Percentiles rank a stretch among this genome's conserved stretches.
phyloP scores from a whole-genome alignment of 768 basidiomycete species.

The Boletellus ananas region DNA sequence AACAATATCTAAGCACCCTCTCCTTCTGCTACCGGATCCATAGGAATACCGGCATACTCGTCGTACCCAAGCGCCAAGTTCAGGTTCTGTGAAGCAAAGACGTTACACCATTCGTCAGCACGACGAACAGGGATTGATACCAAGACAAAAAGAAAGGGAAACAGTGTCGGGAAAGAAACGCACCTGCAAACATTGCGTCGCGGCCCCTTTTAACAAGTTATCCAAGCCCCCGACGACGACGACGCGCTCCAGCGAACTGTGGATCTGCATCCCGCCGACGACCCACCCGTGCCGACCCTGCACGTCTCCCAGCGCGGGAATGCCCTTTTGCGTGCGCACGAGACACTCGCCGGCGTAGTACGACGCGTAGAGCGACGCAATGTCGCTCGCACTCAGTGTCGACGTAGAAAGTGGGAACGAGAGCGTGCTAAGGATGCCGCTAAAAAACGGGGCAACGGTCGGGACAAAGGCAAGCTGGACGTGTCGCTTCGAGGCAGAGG shows the following conservation, averaged over 20 bases:
- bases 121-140: background rate
- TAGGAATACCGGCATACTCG: constrained; percentile 76
- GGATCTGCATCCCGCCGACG: constrained; percentile 92
- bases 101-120: background rate
- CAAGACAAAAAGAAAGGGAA: background rate
- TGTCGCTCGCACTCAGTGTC: constrained; percentile 65
- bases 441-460: constrained; percentile 89
- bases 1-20: constrained; percentile 5
- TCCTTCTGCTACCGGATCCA: constrained; percentile 3
- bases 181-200: constrained; percentile 97
- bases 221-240: constrained; percentile 96
- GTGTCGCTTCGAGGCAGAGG: constrained; percentile 6
- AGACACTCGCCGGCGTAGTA: constrained; percentile 75
- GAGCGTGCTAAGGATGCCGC: constrained; percentile 86
- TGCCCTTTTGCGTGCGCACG: constrained; percentile 60
- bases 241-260: constrained; percentile 81
- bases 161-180: constrained; percentile 18
- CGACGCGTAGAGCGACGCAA: constrained; percentile 69
- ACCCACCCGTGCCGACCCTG: constrained; percentile 84
- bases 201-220: constrained; percentile 96
- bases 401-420: constrained; percentile 70
- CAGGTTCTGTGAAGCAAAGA: constrained; percentile 56
- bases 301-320: constrained; percentile 72
- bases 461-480: constrained; percentile 83
- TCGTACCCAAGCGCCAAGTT: constrained; percentile 88